Conservation (phyloP, 2,329 filamentous ascomycete species). For the Paecilomyces sp. region DNA sequence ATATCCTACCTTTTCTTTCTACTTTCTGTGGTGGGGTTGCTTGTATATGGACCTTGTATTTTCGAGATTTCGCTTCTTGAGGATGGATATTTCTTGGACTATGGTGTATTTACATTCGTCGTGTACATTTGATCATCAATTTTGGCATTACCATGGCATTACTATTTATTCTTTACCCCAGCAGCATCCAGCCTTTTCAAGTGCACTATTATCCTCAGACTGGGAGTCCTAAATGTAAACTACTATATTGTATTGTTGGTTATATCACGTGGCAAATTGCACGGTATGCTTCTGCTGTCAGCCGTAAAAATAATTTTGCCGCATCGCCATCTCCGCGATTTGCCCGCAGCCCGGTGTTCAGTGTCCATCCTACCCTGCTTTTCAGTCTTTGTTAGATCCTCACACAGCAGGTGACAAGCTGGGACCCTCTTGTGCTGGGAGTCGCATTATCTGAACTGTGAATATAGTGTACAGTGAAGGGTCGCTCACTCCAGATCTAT, state of each 20-base stretch:
- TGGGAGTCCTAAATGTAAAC: neutral
- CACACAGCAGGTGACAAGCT: neutral
- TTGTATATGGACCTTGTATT: constrained; percentile 2
- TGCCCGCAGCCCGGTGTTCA: neutral
- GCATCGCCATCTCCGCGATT: constrained; percentile 21
- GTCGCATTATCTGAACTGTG: neutral
- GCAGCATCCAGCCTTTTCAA: neutral
- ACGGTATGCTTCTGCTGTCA: constrained; percentile 4
- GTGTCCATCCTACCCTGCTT: neutral
- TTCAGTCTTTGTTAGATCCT: neutral
- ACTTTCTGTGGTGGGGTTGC: neutral
- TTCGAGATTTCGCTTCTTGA: constrained; percentile 3
- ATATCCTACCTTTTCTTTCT: neutral
- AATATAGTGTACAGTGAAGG: neutral
- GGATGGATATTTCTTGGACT: constrained; percentile 3
- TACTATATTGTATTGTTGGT: neutral
- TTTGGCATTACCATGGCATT: neutral
- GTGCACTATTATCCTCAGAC: neutral
- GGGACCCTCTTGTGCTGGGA: neutral
- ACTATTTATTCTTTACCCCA: neutral
- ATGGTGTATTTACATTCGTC: constrained; percentile 13
- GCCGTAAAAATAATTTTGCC: constrained; percentile 29
- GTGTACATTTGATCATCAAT: neutral
- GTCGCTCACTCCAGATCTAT: neutral
- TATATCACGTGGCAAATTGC: constrained; percentile 16